Evolutionary conservation across 2,329 filamentous ascomycete genomes (phyloP).

Genomic region (Pseudogymnoascus sp.): DNA sequence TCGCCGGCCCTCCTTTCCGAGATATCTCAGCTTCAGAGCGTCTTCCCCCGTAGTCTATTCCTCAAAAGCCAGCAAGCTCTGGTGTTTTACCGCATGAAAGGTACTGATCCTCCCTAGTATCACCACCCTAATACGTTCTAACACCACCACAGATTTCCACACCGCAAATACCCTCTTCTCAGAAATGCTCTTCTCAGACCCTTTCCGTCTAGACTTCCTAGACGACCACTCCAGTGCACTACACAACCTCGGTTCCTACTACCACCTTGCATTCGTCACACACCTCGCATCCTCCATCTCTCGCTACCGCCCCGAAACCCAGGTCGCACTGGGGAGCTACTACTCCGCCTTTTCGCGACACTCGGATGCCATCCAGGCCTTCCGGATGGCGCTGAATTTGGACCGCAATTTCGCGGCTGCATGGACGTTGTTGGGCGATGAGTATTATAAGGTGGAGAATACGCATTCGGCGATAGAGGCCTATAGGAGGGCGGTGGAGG

Average conservation of each 20-base stretch:
- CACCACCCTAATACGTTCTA: neutral
- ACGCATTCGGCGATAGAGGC: neutral
- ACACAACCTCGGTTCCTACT: neutral
- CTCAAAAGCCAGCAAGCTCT: neutral
- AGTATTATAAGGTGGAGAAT: neutral
- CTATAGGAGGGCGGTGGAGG: neutral
- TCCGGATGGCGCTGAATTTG: conserved; percentile 14
- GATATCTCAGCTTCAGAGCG: neutral
- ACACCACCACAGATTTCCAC: neutral
- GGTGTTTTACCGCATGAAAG: neutral
- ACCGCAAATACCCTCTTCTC: neutral
- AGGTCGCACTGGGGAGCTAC: neutral
- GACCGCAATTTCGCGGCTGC: neutral
- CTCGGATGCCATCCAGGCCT: conserved; percentile 46
- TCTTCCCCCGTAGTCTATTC: neutral
- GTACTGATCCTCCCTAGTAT: neutral
- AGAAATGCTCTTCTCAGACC: neutral
- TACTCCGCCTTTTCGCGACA: conserved; percentile 25
- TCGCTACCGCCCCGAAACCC: neutral
- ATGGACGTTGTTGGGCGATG: neutral
- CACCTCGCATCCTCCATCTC: neutral
- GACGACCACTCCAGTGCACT: neutral
- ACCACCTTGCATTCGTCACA: neutral
- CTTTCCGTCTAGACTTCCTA: neutral
- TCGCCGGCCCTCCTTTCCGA: neutral